phyloP scores from a whole-genome alignment of 73 alveolate genomes.

The Uronychia binucleata region DNA sequence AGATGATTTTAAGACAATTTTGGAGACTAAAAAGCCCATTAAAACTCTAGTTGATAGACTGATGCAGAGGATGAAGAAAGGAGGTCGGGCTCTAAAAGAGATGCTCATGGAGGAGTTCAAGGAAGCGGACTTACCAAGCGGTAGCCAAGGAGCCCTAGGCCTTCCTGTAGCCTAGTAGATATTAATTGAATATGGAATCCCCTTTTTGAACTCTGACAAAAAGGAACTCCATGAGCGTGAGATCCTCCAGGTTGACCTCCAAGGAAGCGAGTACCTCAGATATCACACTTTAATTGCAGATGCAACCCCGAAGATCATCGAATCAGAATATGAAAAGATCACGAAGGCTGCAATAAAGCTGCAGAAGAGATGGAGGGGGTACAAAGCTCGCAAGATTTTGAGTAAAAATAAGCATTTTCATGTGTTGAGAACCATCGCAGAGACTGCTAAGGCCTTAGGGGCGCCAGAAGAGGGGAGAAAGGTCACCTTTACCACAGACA shows the following conservation, averaged over 20 bases:
- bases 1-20: constrained; percentile 19
- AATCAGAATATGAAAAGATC: constrained; percentile 6
- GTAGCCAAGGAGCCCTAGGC: constrained; percentile 29
- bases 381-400: constrained; percentile 2
- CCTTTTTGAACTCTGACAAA: constrained; percentile 30
- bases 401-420: neutral
- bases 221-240: constrained; percentile 36
- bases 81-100: constrained; percentile 25
- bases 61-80: constrained; percentile 33
- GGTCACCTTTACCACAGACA: neutral
- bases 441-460: neutral
- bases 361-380: constrained; percentile 42
- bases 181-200: constrained; percentile 50
- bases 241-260: neutral
- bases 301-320: constrained; percentile 18
- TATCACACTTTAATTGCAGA: constrained; percentile 19
- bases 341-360: constrained; percentile 12
- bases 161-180: constrained; percentile 34
- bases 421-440: neutral
- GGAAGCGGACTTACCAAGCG: constrained; percentile 55
- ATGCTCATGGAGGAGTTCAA: constrained; percentile 47
- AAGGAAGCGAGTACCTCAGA: constrained; percentile 23
- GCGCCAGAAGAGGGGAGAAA: neutral
- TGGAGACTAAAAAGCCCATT: constrained; percentile 8
- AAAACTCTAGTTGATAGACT: constrained; percentile 26